Percentiles rank a stretch among this genome's conserved stretches.
phyloP scores from a whole-genome alignment of 805 yeast species.

The Saitoella complicata region DNA sequence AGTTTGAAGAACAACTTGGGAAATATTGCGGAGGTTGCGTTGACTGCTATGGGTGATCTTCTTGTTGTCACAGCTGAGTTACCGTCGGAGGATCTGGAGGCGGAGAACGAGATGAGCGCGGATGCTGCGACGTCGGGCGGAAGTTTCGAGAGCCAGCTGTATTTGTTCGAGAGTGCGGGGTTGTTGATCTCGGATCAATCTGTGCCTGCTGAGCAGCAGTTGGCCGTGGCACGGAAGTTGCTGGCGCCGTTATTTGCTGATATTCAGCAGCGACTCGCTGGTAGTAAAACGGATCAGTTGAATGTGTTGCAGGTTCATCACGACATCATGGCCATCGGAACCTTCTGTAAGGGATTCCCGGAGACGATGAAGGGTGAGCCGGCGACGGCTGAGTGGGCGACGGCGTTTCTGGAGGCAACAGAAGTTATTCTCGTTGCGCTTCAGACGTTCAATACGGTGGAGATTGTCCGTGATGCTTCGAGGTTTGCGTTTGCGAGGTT shows the following conservation, averaged over 20 bases:
- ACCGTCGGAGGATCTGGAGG: conserved; percentile 20
- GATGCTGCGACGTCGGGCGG: conserved; percentile 33
- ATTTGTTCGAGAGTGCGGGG: conserved; percentile 77
- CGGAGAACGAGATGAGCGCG: conserved; percentile 28
- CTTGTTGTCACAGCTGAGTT: conserved; percentile 46
- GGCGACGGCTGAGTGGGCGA: conserved; percentile 16
- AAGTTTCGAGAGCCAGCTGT: conserved; percentile 59
- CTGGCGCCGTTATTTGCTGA: conserved; percentile 61
- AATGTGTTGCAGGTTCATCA: conserved; percentile 68
- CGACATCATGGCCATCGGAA: conserved; percentile 72
- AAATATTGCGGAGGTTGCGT: conserved; percentile 38
- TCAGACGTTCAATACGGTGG: conserved; percentile 52
- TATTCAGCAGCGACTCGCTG: conserved; percentile 46
- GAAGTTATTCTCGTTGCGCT: conserved; percentile 73
- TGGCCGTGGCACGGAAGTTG: conserved; percentile 32
- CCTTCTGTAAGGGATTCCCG: conserved; percentile 75
- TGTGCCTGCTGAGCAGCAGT: conserved; percentile 28
- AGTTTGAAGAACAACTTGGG: conserved; percentile 52
- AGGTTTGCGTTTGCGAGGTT: conserved; percentile 68
- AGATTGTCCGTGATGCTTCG: conserved; percentile 65
- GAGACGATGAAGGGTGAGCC: conserved; percentile 17
- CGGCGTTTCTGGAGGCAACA: conserved; percentile 51
- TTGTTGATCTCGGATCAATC: conserved; percentile 37
- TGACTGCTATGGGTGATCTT: conserved; percentile 42
- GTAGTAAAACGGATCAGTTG: conserved; percentile 26